Evolutionary conservation across 2,329 filamentous ascomycete species (phyloP), one percentile per base, ranked within the genome.

Genomic region (Didymellaceae sp.): DNA sequence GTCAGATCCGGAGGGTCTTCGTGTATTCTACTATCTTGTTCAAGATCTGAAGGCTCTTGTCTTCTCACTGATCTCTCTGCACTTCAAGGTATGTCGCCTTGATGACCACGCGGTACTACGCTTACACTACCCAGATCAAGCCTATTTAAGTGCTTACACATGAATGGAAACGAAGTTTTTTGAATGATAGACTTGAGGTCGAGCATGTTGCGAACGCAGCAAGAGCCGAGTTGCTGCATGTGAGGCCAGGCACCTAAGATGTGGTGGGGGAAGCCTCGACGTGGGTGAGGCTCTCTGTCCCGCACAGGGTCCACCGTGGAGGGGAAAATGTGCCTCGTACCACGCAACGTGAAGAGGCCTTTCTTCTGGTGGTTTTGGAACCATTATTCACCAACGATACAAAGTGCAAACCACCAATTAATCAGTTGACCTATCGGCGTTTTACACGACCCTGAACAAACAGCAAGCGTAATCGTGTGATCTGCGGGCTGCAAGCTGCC

Each of bases 21-120:
- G 94, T 40, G 94, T 99, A 3, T 99, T 99, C 76, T 99, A 99
- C 80, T 99, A 99, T 71, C 86, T 99, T 6, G 93, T 97, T 5
- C 94, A 99, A 71, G 94, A 99, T 71, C 78, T 99, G 20, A 99
- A 97, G 77, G 94, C 94, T 0, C 80, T 99, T 28, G 91, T 99
- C 3, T 99, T 99, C 75, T 97, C 93, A 45, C 77, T 99, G 59
- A 99, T 97, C 66, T 90, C 91, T 2, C 82, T 99, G 58, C 94
- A 99, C 78, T 99, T 99, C 81, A 99, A 99, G 87, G 85, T 86
- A 63, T 13, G 22, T 16, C 5, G 13, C 2, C 16, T n/a, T 9
- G 6, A 13, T 22, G 9, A 4, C 22, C 28, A 11, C 10, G 16
- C n/a, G 17, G 32, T n/a, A 13, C 24, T 13, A 32, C 18, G 20